Conservation (phyloP, 2,329 filamentous ascomycete genomes). For the Cercospora nicotianae region DNA sequence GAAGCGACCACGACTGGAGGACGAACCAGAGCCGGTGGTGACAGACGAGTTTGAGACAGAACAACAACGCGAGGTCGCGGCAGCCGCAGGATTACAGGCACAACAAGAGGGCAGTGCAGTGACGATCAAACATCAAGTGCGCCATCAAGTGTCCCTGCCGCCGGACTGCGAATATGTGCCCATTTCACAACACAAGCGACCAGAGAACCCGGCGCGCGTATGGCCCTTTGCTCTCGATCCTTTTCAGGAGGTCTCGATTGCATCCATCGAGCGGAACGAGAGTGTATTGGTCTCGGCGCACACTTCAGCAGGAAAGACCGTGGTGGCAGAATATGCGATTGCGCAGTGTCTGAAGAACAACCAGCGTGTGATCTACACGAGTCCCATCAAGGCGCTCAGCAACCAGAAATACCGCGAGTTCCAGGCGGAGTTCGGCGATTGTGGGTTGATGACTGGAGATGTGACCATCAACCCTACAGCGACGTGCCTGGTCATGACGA, state of each 20-base stretch:
- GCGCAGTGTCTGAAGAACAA: slow-evolving; percentile 96
- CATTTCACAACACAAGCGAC: slow-evolving; percentile 92
- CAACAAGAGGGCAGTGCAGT: slow-evolving; percentile 68
- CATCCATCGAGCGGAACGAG: slow-evolving; percentile 93
- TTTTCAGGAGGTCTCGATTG: slow-evolving; percentile 92
- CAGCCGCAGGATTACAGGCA: slow-evolving; percentile 67
- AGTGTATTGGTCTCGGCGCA: slow-evolving; percentile 96
- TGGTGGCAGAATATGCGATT: slow-evolving; percentile 97
- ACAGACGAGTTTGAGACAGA: slow-evolving; percentile 95
- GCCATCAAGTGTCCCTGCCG: slow-evolving; percentile 93
- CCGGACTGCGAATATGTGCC: slow-evolving; percentile 75
- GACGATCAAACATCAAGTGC: slow-evolving; percentile 92
- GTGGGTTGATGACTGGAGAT: slow-evolving; percentile 97
- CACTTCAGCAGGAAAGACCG: slow-evolving; percentile 96
- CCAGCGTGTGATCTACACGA: slow-evolving; percentile 98
- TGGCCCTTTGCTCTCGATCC: slow-evolving; percentile 94
- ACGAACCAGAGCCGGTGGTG: slow-evolving; percentile 74
- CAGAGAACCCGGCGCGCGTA: slow-evolving; percentile 76
- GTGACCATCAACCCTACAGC: slow-evolving; percentile 99
- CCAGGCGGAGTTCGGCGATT: slow-evolving; percentile 90
- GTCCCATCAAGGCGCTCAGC: slow-evolving; percentile 96
- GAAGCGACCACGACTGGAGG: slow-evolving; percentile 65
- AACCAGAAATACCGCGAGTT: slow-evolving; percentile 99
- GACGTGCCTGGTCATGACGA: slow-evolving; percentile 98
- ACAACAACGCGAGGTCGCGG: slow-evolving; percentile 85